Evolutionary conservation across 1,139 yeast species (phyloP).

Genomic region (Blastobotrys malaysiensis): DNA sequence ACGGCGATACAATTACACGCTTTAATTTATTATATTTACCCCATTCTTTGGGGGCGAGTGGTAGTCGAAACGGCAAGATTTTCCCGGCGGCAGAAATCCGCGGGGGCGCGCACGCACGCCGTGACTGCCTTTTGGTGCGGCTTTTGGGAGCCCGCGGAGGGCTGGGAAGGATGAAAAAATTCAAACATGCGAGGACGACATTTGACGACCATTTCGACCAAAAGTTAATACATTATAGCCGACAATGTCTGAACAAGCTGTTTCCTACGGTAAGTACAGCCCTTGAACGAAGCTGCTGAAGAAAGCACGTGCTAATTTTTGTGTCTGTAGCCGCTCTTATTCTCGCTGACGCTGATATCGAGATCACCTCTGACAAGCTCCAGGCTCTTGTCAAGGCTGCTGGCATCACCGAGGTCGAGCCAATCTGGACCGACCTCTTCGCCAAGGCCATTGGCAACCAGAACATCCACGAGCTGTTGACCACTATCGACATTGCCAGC

Average conservation of each 20-base stretch:
- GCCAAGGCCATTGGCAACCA: conserved; percentile 97
- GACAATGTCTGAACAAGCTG: conserved; percentile 54
- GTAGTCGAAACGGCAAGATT: neutral
- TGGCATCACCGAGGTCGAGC: conserved; percentile 70
- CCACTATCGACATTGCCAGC: conserved; percentile 56
- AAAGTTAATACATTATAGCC: neutral
- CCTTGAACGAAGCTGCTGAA: neutral
- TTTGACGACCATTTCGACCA: neutral
- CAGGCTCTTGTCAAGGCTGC: conserved; percentile 80
- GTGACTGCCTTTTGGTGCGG: neutral
- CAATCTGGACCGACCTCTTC: conserved; percentile 90
- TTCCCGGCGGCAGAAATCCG: neutral
- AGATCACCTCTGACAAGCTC: conserved; percentile 85
- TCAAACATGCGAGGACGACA: neutral
- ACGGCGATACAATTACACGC: neutral
- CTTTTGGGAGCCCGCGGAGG: neutral
- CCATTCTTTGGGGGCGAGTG: neutral
- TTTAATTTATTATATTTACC: neutral
- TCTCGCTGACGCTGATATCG: conserved; percentile 93
- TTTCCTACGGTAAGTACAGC: conserved; percentile 45
- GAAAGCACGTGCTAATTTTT: too few species aligned
- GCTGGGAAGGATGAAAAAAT: neutral
- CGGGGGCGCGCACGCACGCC: neutral
- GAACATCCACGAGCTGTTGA: conserved; percentile 82
- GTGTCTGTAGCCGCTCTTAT: conserved; percentile 92